phyloP scores from a whole-genome alignment of 148 eudicot species.

The Vaccinium corymbosum region DNA sequence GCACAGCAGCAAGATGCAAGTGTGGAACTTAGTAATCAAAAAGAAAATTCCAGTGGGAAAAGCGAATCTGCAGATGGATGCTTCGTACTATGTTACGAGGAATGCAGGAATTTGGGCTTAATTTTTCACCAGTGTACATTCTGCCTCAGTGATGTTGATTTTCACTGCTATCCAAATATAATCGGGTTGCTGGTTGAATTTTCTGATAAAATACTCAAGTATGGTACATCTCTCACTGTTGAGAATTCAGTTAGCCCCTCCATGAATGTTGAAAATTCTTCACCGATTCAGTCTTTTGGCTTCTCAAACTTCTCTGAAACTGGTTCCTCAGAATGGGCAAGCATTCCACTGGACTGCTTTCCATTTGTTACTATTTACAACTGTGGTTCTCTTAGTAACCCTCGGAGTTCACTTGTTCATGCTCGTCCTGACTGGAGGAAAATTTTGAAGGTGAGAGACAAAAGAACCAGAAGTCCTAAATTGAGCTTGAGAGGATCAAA shows the following conservation, averaged over 20 bases:
- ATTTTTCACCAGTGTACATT: conserved; percentile 29
- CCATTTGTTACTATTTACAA: conserved; percentile 57
- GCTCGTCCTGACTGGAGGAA: conserved; percentile 45
- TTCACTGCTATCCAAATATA: conserved; percentile 79
- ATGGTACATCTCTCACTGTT: conserved; percentile 26
- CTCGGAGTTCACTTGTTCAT: conserved; percentile 32
- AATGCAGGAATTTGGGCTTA: conserved; percentile 22
- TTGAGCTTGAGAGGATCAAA: conserved; percentile 19
- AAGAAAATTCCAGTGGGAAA: conserved; percentile 18
- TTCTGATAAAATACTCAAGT: conserved; percentile 38
- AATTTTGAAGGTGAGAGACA: conserved; percentile 26
- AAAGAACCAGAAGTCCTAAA: conserved; percentile 26
- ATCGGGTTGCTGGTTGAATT: conserved; percentile 48
- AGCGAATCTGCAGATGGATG: conserved; percentile 34
- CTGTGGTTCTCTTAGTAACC: conserved; percentile 32
- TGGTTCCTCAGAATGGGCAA: conserved; percentile 44
- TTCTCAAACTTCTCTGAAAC: conserved; percentile 47
- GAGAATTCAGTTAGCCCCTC: conserved; percentile 23
- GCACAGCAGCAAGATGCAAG: conserved; percentile 19
- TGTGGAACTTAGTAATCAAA: conserved; percentile 10
- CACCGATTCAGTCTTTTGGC: conserved; percentile 32
- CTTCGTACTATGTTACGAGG: conserved; percentile 47
- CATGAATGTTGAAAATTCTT: conserved; percentile 24
- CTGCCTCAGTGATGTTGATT: conserved; percentile 44
- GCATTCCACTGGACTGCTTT: conserved; percentile 45